Evolutionary conservation across 1,284 basidiomycete genomes (phyloP).

Genomic region (Tranzscheliella williamsii): DNA sequence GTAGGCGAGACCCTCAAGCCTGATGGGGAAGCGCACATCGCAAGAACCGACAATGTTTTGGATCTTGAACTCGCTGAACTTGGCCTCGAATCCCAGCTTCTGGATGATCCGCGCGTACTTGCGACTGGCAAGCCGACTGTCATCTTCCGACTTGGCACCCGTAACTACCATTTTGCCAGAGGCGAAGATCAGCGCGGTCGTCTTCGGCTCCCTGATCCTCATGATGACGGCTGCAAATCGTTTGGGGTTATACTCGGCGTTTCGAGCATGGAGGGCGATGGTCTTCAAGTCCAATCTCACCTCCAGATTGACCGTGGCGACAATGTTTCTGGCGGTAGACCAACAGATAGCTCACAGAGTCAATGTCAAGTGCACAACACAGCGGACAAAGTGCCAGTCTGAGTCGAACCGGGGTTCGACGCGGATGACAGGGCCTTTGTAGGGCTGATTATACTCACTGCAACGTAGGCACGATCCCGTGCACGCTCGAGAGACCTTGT

Average conservation of each 20-base stretch:
- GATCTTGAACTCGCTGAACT: conserved; percentile 99
- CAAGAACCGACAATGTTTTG: conserved; percentile 97
- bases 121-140: conserved; percentile 91
- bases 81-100: conserved; percentile 98
- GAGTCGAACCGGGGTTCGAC: no score
- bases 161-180: conserved; percentile 99
- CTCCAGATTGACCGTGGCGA: conserved; percentile 98
- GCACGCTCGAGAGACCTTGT: conserved; percentile 55
- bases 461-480: conserved; percentile 62
- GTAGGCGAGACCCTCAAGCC: conserved; percentile 95
- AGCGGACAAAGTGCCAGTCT: no score
- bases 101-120: conserved; percentile 99
- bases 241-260: conserved; percentile 99
- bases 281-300: conserved; percentile 97
- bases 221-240: conserved; percentile 99
- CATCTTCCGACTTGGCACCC: conserved; percentile 98
- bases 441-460: conserved; percentile 62
- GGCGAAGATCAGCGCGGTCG: conserved; percentile 97
- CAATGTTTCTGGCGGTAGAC: conserved; percentile 97
- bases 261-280: conserved; percentile 94
- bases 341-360: conserved; percentile 3
- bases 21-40: conserved; percentile 99
- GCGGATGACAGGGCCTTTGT: no score
- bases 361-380: conserved; percentile 2
- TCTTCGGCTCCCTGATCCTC: conserved; percentile 99